Conservation (phyloP, 2,329 filamentous ascomycete species). For the Diaporthe vexans region DNA sequence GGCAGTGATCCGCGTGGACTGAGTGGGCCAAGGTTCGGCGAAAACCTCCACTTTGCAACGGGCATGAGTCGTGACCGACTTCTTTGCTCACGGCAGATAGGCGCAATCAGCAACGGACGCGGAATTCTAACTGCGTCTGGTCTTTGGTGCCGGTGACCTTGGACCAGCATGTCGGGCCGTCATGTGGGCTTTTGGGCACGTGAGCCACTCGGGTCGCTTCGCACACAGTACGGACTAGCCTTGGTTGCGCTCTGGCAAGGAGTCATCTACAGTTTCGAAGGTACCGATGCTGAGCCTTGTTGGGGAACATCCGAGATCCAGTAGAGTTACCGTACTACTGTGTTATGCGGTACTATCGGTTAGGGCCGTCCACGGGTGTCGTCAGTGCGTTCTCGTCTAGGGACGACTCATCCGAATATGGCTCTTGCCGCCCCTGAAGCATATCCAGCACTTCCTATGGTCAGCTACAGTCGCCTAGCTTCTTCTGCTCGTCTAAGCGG, state of each 20-base stretch:
- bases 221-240: background rate
- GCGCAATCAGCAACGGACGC: background rate
- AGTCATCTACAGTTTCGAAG: constrained; percentile 4
- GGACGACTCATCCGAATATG: constrained; percentile 2
- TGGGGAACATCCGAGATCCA: constrained; percentile 19
- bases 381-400: constrained; percentile 20
- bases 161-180: constrained; percentile 13
- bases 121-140: background rate
- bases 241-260: background rate
- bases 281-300: background rate
- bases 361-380: background rate
- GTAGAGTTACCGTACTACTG: background rate
- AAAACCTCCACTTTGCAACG: constrained; percentile 32
- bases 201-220: background rate
- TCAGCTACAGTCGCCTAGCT: background rate
- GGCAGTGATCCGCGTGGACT: constrained; percentile 33
- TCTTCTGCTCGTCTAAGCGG: constrained; percentile 23
- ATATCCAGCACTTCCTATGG: background rate
- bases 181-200: background rate
- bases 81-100: constrained; percentile 30
- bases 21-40: constrained; percentile 34
- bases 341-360: background rate
- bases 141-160: background rate
- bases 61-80: constrained; percentile 35
- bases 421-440: constrained; percentile 8